Base-by-base conservation (phyloP, 495 filamentous ascomycete genomes). In the Staphylotrichum longicolle region DNA sequence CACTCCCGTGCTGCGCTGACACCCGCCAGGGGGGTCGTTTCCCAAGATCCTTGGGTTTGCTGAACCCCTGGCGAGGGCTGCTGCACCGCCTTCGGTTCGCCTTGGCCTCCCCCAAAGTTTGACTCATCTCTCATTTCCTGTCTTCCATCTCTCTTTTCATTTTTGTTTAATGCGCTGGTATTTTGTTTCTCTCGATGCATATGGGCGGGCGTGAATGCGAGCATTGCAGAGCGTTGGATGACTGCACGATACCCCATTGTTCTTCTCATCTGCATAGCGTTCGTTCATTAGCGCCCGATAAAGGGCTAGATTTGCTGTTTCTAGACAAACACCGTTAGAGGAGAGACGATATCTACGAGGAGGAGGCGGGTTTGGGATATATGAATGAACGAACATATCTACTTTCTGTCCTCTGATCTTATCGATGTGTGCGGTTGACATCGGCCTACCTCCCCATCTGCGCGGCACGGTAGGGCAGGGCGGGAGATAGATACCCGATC, bases 201-300 rank as follows among this genome's bases (percentile, higher is more conserved):
- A n/a, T 39, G 42, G 50, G 42, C 41, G 50, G n/a, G 37, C 5
- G 37, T 3, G 34, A 47, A 12, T 54, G 50, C 39, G 41, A 47
- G 50, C 58, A 60, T 60, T 37, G 58, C 49, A 60, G 37, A 40
- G 34, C 41, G 58, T 48, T 54, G 40, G 41, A 32, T 39, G 37
- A 39, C 15, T 54, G 49, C 58, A 60, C 42, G 58, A 60, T 60
- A 60, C 58, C 58, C 56, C 41, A 6, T 46, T 32, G 46, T 6
- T 10, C 37, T 39, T 60, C 32, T 39, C 50, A 54, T 60, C 39
- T 10, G 37, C 37, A 39, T 39, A 39, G 37, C 37, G 37, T 6
- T 39, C 10, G 37, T 10, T 39, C 10, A 39, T 20, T 47, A 27
- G 15, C 45, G 6, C 15, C 7, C 10, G 37, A 6, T 39, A 7